These are phyloP conservation scores for Cladosporium austrohemisphaericum DNA, from an alignment of 2,329 filamentous ascomycete genomes.

Conservation along the genomic window DNA sequence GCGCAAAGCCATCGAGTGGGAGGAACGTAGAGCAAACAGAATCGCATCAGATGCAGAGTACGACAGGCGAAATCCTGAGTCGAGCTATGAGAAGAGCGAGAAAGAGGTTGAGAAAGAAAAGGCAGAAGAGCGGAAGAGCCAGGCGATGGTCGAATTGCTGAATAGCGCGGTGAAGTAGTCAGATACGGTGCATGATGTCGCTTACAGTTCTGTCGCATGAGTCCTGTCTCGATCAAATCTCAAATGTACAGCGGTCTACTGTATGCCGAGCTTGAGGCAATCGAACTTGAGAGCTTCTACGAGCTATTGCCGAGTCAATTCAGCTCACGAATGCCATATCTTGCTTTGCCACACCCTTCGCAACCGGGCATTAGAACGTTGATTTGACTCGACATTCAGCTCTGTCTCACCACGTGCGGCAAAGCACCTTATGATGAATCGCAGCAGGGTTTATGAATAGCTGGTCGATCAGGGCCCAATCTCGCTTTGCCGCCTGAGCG, in stretches of 20 bases:
- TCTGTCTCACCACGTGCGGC: background rate
- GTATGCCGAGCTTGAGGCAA: too few species aligned
- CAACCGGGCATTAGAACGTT: background rate
- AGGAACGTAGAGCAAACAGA: background rate
- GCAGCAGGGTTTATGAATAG: background rate
- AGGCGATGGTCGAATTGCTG: slow-evolving; percentile 1
- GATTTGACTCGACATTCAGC: background rate
- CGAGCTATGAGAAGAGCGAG: background rate
- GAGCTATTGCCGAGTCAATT: too few species aligned
- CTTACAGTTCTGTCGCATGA: background rate
- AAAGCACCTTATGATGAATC: background rate
- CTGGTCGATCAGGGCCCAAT: background rate
- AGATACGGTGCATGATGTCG: background rate
- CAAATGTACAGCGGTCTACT: background rate
- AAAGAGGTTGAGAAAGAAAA: background rate
- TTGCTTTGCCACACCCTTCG: background rate
- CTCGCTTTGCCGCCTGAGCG: background rate
- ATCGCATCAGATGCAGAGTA: background rate
- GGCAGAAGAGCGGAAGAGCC: background rate
- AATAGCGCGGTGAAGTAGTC: background rate
- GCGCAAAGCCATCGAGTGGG: background rate
- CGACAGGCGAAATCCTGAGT: background rate
- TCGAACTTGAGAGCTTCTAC: too few species aligned
- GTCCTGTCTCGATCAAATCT: too few species aligned
- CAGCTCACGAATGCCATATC: background rate